Evolutionary conservation across 2,329 filamentous ascomycete genomes (phyloP).

Genomic region (Phaeosphaeria sp.): DNA sequence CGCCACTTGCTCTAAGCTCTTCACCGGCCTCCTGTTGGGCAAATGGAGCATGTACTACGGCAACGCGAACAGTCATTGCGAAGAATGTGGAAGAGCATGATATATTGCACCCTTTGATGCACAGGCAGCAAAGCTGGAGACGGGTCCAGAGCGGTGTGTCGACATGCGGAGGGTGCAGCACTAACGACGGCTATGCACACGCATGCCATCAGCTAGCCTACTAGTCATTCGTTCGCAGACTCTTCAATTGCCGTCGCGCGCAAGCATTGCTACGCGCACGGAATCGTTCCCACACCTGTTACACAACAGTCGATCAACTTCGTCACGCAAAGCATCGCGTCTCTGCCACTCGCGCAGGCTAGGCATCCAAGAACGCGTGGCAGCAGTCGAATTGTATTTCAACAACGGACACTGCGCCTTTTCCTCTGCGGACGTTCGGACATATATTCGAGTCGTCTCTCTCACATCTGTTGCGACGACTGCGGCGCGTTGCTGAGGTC

Average conservation of each 20-base stretch:
- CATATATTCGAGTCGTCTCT: neutral
- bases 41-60: neutral
- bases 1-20: neutral
- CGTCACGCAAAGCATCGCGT: neutral
- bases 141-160: slow-evolving; percentile 14
- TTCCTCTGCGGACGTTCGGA: neutral
- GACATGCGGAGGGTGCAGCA: slow-evolving; percentile 11
- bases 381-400: neutral
- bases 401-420: neutral
- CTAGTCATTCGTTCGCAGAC: neutral
- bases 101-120: neutral
- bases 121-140: slow-evolving; percentile 1
- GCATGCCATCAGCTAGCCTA: neutral
- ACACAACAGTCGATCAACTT: neutral
- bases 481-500: neutral
- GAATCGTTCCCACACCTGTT: neutral
- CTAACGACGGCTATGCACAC: slow-evolving; percentile 13
- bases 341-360: neutral
- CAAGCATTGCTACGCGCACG: neutral
- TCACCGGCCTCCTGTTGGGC: neutral
- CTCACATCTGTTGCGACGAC: neutral
- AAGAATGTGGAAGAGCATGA: neutral
- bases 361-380: neutral
- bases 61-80: neutral
- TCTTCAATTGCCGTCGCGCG: neutral